Conservation (phyloP, 2,329 filamentous ascomycete genomes). For the Cladorrhinum sp. region DNA sequence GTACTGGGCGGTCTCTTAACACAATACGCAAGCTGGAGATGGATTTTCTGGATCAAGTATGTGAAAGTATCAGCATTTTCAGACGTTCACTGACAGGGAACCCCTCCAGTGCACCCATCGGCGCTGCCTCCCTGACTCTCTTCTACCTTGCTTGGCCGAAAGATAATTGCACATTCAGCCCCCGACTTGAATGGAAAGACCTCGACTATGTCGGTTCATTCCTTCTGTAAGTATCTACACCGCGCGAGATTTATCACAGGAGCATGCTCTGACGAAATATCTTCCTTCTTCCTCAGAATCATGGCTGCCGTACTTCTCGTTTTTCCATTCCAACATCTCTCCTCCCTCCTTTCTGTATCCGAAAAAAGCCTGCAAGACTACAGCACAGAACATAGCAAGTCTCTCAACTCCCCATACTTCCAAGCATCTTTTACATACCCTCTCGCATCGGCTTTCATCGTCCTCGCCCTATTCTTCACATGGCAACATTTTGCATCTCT, state of each 20-base stretch:
- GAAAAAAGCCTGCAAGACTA: not conserved
- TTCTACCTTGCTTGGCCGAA: conserved; percentile 52
- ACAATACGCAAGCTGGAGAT: conserved; percentile 49
- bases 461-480: conserved; percentile 18
- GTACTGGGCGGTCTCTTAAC: conserved; percentile 51
- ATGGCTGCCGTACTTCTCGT: conserved; percentile 53
- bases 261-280: not conserved
- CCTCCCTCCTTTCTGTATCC: conserved; percentile 43
- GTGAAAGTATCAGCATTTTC: conserved; percentile 24
- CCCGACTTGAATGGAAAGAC: conserved; percentile 44
- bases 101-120: conserved; percentile 47
- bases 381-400: conserved; percentile 11
- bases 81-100: conserved; percentile 14
- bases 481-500: not conserved
- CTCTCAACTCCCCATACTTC: conserved; percentile 36
- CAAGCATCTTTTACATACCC: conserved; percentile 32
- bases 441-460: conserved; percentile 38
- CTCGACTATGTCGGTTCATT: conserved; percentile 53
- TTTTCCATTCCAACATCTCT: conserved; percentile 54
- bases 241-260: not conserved
- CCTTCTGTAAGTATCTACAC: conserved; percentile 37
- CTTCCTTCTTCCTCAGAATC: conserved; percentile 33
- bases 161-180: conserved; percentile 36
- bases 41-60: conserved; percentile 60
- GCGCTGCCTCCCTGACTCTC: conserved; percentile 42